A percentile compares a stretch with the other conserved stretches of the same genome.
These are phyloP conservation scores for Metrosideros polymorpha DNA, from an alignment of 441 rosid species.

Conservation along the genomic window DNA sequence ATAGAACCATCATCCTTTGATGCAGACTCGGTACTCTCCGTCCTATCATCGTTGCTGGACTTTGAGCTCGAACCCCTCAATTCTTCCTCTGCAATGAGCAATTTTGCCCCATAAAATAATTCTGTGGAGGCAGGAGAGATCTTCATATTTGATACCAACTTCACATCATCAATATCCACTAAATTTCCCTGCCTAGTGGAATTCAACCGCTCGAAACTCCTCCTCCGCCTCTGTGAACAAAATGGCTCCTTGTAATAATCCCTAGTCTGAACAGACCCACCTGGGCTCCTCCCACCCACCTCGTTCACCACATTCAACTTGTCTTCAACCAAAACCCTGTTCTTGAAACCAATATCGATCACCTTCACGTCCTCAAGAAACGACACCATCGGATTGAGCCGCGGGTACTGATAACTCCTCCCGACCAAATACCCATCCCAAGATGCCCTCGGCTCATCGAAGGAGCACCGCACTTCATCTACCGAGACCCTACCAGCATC, in stretches of 20 bases:
- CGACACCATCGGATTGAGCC: conserved; percentile 26
- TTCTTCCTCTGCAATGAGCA: conserved; percentile 64
- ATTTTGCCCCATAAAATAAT: conserved; percentile 67
- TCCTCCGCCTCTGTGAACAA: conserved; percentile 19
- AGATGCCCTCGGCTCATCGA: conserved; percentile 61
- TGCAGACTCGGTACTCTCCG: conserved; percentile 23
- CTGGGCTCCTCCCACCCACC: conserved; percentile 29
- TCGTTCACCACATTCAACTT: neutral
- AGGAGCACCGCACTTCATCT: conserved; percentile 29
- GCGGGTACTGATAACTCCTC: conserved; percentile 13
- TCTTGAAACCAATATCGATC: conserved; percentile 4
- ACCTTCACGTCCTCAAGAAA: conserved; percentile 16
- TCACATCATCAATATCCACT: conserved; percentile 10
- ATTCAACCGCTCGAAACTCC: conserved; percentile 34
- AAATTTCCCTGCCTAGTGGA: conserved; percentile 9
- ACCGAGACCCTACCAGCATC: conserved; percentile 27
- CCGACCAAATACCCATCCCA: conserved; percentile 58
- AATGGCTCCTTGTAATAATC: conserved; percentile 30
- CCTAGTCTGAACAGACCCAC: conserved; percentile 45
- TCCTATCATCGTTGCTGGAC: conserved; percentile 20
- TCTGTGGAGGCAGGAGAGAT: conserved; percentile 49
- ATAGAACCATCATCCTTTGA: conserved; percentile 16
- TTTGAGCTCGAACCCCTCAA: conserved; percentile 68
- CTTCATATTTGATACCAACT: conserved; percentile 29
- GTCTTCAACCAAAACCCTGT: conserved; percentile 6